Conservation (phyloP, 345 rosid species). For the Arabidopsis suecica region DNA sequence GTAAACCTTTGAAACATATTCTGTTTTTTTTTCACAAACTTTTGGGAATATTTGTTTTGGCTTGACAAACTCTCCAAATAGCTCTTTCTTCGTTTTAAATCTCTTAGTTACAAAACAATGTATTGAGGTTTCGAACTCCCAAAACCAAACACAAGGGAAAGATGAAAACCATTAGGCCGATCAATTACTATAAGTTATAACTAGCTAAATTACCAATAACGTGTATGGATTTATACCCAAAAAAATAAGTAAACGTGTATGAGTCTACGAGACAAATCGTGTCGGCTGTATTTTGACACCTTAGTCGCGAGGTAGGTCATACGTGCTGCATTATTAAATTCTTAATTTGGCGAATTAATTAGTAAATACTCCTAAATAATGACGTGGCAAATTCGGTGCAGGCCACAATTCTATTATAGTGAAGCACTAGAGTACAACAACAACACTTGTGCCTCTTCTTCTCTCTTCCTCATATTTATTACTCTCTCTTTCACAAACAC, state of each 20-base stretch:
- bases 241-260: neutral
- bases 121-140: neutral
- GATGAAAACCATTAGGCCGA: neutral
- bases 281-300: conserved; percentile 44
- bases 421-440: conserved; percentile 35
- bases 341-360: neutral
- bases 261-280: conserved; percentile 11
- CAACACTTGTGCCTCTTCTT: conserved; percentile 24
- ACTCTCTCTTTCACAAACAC: conserved; percentile 2
- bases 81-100: too few relatives aligned
- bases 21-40: too few relatives aligned
- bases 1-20: too few relatives aligned
- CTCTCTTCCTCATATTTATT: conserved; percentile 37
- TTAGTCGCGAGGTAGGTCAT: conserved; percentile 42
- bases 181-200: neutral
- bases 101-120: too few relatives aligned
- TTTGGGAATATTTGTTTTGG: too few relatives aligned
- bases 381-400: conserved; percentile 44
- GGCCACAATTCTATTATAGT: conserved; percentile 38
- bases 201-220: neutral
- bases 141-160: too few relatives aligned
- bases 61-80: too few relatives aligned
- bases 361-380: neutral
- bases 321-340: conserved; percentile 39
- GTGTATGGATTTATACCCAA: neutral